Base-by-base conservation (phyloP, 106 monocot genomes). In the Phalaenopsis equestris region DNA sequence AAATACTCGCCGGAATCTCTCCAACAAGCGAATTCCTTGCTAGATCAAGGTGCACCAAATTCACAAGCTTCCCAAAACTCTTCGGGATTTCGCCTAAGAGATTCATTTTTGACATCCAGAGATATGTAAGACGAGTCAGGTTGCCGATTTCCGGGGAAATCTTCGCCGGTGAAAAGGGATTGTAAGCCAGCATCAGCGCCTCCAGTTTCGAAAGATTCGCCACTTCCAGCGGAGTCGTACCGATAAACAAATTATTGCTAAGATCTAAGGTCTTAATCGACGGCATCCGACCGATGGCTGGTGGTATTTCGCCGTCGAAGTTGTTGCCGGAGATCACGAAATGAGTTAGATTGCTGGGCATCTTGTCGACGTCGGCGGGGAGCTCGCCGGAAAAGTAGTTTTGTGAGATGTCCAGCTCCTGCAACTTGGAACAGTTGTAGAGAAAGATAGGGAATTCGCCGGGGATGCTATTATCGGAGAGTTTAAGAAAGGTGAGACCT, bases 301-400 rank as follows among this genome's bases (percentile, higher is more conserved):
- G 23, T 5, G 94, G 92, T 2, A 95, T 77, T 18, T 85, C 78
- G 72, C 89, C 95, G 24, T 83, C 73, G 80, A 95, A 89, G 72
- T 86, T 88, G 81, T 92, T 95, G 55, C 41, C 42, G 18, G 56
- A 65, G n/a, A 95, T 85, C 41, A 24, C 5, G 9, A 90, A 84
- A 47, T 37, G 21, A 0, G 56, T 43, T 6, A 92, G 75, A 3
- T 38, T 38, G 5, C 48, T 61, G 7, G 88, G 55, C 74, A 89
- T n/a, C 17, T 19, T 30, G 81, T 76, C 45, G 75, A 92, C 72
- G 46, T 81, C 77, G 7, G 77, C 78, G 3, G 92, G 90, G 79
- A 93, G 41, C 1, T 21, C 41, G 19, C 95, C 95, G 48, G 79
- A 80, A 77, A 95, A 77, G 64, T 55, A 21, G 75, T 95, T 93